These are phyloP conservation scores for Pythium guiyangense DNA, from an alignment of 352 stramenopile species.

Conservation along the genomic window DNA sequence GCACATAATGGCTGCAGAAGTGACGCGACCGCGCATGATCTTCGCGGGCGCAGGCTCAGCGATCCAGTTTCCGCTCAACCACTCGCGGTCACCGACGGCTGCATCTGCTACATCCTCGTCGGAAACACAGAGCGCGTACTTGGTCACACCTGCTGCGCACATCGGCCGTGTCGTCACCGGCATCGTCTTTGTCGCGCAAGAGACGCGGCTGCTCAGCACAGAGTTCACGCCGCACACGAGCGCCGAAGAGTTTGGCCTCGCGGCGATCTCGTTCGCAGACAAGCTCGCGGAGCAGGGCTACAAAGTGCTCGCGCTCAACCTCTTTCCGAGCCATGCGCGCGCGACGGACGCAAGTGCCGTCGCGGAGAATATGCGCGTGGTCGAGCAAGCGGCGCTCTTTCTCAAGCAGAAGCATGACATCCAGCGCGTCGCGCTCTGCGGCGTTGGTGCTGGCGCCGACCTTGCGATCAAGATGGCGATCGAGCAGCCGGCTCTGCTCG, in stretches of 20 bases:
- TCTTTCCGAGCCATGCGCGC: constrained; percentile 21
- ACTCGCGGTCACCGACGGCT: constrained; percentile 4
- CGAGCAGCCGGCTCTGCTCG: constrained; percentile 29
- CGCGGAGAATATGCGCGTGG: constrained; percentile 20
- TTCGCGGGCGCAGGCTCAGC: constrained; percentile 41
- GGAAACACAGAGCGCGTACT: constrained; percentile 45
- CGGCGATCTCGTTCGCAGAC: constrained; percentile 73
- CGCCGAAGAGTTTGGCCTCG: constrained; percentile 41
- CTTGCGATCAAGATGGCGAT: constrained; percentile 61
- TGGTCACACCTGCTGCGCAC: constrained; percentile 68
- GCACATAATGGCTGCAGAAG: constrained; percentile 15
- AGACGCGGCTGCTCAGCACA: constrained; percentile 19
- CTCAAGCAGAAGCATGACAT: constrained; percentile 70
- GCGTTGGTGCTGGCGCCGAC: constrained; percentile 63
- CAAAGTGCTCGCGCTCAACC: constrained; percentile 75
- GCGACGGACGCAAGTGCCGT: constrained; percentile 8
- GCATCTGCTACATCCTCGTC: constrained; percentile 1
- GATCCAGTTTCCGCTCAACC: constrained; percentile 37
- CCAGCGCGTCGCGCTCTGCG: constrained; percentile 66
- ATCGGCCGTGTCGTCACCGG: constrained; percentile 82
- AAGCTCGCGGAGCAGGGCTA: constrained; percentile 86
- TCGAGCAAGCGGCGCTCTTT: constrained; percentile 48
- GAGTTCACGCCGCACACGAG: constrained; percentile 17
- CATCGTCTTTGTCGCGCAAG: constrained; percentile 64
- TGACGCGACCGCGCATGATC: constrained; percentile 38